Base-by-base conservation (phyloP, 192 early-diverging fungal species). In the Mortierella antarctica region DNA sequence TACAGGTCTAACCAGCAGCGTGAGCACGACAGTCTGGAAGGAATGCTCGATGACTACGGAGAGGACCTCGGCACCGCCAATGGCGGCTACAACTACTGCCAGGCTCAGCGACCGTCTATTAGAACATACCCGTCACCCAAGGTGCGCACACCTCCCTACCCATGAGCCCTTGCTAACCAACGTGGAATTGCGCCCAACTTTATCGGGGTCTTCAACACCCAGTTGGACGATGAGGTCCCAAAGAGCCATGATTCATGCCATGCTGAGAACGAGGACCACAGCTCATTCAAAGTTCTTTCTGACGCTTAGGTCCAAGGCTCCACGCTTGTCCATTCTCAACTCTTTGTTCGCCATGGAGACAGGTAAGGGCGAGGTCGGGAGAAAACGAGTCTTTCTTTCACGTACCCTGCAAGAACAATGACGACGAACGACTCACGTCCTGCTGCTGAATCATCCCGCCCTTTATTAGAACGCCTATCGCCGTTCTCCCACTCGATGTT, bases 321-420 rank as follows among this genome's bases (percentile, higher is more conserved):
- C 39, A 63, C 58, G 1, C 44, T 80, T 0, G 21, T 71, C 14
- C 54, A 71, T 55, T 62, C 70, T 0, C 77, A 80, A 31, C 52
- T 80, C 4, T 80, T 80, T 55, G 56, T 80, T 62, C 77, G 77
- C 18, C 77, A 80, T 68, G 77, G 77, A n/a, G 77, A 80, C 54
- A 41, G 77, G 77, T 80, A 63, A 39, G 45, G 13, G 6, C 55
- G 14, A 18, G 20, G 46, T 10, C 31, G n/a, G 15, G 58, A 17
- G 21, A 23, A 45, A 39, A 17, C 10, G 2, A 11, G 31, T 48
- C 6, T 45, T 45, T 45, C 42, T 47, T 58, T 47, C 15, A n/a
- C n/a, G n/a, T n/a, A 13, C 20, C 50, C 31, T 55, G 39, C 21
- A 42, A 11, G 11, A 21, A 18, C 13, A 44, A 15, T 59, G 44